A percentile compares a stretch with the other conserved stretches of the same genome.
Conservation (phyloP, 805 yeast species). For the Vanderwaltozyma polyspora region DNA sequence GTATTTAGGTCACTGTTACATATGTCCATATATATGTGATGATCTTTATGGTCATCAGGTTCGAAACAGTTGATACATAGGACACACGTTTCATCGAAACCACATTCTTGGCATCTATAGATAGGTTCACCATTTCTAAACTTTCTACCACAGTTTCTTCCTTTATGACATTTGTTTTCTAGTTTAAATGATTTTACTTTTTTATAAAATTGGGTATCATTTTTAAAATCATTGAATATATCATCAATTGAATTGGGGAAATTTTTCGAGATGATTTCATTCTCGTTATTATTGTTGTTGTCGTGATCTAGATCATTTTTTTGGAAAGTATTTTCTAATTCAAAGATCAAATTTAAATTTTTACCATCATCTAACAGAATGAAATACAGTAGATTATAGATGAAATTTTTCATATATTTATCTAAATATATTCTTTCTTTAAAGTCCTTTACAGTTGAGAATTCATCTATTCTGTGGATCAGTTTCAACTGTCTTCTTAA, state of each 20-base stretch:
- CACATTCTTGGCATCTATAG: conserved; percentile 67
- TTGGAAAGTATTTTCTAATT: background rate
- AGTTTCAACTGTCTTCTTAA: conserved; percentile 2
- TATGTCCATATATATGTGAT: conserved; percentile 45
- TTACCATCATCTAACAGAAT: conserved; percentile 31
- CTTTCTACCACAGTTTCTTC: conserved; percentile 59
- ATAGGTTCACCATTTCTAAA: conserved; percentile 54
- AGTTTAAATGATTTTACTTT: conserved; percentile 8
- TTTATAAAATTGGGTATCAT: conserved; percentile 10
- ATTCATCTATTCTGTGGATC: conserved; percentile 2
- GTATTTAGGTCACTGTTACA: conserved; percentile 39
- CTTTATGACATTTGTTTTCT: conserved; percentile 33
- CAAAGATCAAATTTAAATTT: conserved; percentile 26
- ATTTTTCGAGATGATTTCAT: background rate
- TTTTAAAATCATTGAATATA: background rate
- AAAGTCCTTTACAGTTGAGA: conserved; percentile 1
- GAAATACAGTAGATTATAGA: conserved; percentile 25
- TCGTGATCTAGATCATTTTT: background rate
- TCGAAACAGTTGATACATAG: conserved; percentile 65
- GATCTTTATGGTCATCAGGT: conserved; percentile 54
- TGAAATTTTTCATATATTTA: background rate
- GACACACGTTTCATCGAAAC: conserved; percentile 69
- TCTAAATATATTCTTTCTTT: conserved; percentile 2
- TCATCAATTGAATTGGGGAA: background rate
- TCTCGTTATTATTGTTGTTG: background rate